A percentile compares a stretch with the other conserved stretches of the same genome.
These are phyloP conservation scores for Globisporangium rhizosaccharum DNA, from an alignment of 352 stramenopile genomes.

Conservation along the genomic window DNA sequence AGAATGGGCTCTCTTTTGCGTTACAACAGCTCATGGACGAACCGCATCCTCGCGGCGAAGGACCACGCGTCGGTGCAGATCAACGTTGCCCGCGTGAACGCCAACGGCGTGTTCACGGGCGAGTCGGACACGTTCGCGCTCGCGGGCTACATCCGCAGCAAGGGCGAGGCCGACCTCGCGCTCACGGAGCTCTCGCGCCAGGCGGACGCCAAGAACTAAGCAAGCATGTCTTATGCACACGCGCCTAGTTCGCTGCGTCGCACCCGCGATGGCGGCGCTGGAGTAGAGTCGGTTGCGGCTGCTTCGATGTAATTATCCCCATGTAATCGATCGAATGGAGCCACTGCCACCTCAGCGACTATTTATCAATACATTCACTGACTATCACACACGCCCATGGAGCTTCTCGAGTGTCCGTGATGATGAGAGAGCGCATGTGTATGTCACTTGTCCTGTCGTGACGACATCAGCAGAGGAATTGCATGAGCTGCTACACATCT, in stretches of 20 bases:
- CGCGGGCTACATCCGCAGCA: slow-evolving; percentile 96
- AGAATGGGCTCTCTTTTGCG: neutral
- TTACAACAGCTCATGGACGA: slow-evolving; percentile 93
- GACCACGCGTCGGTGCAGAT: slow-evolving; percentile 98
- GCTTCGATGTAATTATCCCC: slow-evolving; percentile 9
- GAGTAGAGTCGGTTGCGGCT: slow-evolving; percentile 16
- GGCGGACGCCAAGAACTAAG: slow-evolving; percentile 79
- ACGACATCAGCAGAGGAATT: too few species aligned
- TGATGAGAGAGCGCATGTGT: too few species aligned
- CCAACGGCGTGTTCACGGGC: slow-evolving; percentile 94
- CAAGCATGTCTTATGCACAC: neutral
- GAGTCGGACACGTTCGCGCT: slow-evolving; percentile 94
- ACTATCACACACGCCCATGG: too few species aligned
- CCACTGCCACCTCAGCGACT: slow-evolving; percentile 7
- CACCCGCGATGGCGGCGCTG: neutral
- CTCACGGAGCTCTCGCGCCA: slow-evolving; percentile 81
- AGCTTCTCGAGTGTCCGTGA: too few species aligned
- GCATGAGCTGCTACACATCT: too few species aligned
- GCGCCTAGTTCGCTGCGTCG: neutral
- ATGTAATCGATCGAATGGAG: slow-evolving; percentile 13
- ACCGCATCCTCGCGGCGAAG: slow-evolving; percentile 97
- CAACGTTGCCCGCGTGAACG: slow-evolving; percentile 97
- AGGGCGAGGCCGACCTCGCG: slow-evolving; percentile 93
- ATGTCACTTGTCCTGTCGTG: too few species aligned
- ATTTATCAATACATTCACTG: slow-evolving; percentile 6